Conservation (phyloP, 2,329 filamentous ascomycete species). For the Epichloe typhina region DNA sequence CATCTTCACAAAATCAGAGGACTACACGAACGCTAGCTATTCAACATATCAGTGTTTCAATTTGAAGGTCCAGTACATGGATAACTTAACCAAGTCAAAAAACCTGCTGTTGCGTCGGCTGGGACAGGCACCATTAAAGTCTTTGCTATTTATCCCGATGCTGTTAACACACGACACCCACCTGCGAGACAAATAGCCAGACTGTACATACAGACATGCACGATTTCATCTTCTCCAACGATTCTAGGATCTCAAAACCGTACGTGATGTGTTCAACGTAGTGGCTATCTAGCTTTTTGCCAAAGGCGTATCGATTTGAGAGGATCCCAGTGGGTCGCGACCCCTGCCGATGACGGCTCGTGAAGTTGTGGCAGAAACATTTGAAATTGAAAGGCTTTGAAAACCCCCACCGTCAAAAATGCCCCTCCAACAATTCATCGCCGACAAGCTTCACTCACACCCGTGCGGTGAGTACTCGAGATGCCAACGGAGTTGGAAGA, state of each 20-base stretch:
- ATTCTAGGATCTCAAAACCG: too few species aligned
- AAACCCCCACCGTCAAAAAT: slow-evolving; percentile 10
- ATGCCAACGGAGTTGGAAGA: slow-evolving; percentile 72
- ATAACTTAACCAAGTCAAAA: too few species aligned
- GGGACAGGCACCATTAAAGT: background rate
- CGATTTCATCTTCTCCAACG: too few species aligned
- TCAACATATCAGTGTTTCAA: too few species aligned
- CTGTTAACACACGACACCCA: background rate
- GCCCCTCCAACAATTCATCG: slow-evolving; percentile 10
- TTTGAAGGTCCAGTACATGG: too few species aligned
- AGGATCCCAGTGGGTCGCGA: slow-evolving; percentile 10
- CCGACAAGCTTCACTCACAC: slow-evolving; percentile 1
- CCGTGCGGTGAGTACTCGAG: background rate
- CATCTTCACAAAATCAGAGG: background rate
- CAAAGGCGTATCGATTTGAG: too few species aligned
- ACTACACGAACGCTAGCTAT: too few species aligned
- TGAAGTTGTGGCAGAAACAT: background rate
- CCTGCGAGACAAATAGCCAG: too few species aligned
- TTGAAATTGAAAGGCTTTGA: slow-evolving; percentile 2
- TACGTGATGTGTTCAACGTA: too few species aligned
- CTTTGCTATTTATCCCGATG: background rate
- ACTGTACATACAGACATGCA: too few species aligned
- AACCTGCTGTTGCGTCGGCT: background rate
- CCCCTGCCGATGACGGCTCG: slow-evolving; percentile 7
- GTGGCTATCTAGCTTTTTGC: too few species aligned